A percentile compares a stretch with the other conserved stretches of the same genome.
Evolutionary conservation across 2,329 filamentous ascomycete genomes (phyloP).

Genomic region (Fusarium coicis): DNA sequence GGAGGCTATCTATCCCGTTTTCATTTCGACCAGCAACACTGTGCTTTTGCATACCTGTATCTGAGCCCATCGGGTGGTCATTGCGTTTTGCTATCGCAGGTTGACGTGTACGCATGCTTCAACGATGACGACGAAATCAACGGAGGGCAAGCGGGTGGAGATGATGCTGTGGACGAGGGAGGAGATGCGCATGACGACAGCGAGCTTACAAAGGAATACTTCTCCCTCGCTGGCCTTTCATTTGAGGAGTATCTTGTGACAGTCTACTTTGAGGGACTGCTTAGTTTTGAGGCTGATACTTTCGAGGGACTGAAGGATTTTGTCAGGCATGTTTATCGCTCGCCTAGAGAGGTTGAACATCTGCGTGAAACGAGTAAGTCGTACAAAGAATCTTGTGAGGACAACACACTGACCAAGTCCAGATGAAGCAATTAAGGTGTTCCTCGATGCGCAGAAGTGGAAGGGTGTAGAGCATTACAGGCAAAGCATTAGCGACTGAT

Average conservation of each 20-base stretch:
- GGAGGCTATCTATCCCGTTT: background rate
- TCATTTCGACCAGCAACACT: background rate
- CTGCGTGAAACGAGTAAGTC: background rate
- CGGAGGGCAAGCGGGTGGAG: background rate
- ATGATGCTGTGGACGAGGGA: background rate
- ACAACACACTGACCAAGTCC: accelerated
- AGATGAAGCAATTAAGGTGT: background rate
- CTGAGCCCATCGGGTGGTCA: background rate
- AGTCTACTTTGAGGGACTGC: background rate
- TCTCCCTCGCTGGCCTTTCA: background rate
- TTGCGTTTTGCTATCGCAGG: background rate
- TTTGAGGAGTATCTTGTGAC: conserved; percentile 4
- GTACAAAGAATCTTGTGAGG: accelerated
- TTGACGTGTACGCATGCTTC: background rate
- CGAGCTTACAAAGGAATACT: background rate
- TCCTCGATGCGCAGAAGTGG: background rate
- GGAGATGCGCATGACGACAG: background rate
- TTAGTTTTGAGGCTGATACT: background rate
- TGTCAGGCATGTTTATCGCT: background rate
- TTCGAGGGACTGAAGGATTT: background rate
- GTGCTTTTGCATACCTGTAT: background rate
- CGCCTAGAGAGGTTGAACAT: background rate
- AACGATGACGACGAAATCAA: background rate
- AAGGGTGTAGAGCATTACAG: background rate
- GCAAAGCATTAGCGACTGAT: background rate